Base-by-base conservation (phyloP, 2,329 filamentous ascomycete species). In the Plenodomus lindquistii region DNA sequence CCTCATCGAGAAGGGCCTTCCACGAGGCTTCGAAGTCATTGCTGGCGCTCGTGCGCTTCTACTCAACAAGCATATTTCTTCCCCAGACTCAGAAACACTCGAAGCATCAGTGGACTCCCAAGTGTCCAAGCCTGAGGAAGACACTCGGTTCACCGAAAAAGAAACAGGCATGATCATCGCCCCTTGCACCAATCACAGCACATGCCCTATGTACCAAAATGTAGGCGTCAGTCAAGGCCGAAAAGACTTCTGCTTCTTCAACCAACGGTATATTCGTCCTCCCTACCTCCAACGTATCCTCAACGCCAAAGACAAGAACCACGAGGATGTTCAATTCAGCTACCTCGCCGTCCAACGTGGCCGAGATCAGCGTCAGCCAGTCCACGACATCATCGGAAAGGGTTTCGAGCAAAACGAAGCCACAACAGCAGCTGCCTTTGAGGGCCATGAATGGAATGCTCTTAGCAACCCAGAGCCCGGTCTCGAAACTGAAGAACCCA, bases 171-270 rank as follows among this genome's bases (percentile, higher is more conserved):
- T 85, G 82, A 85, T 87, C 55, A 74, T 87, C 45, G 65, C 77
- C 4, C 78, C 78, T 2, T 99, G 94, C 76, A 97, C 94, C 0
- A 97, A 91, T 70, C 94, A 99, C 70, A 78, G 80, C 8, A 80
- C 81, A 48, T 99, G 94, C 59, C 94, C 94, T 0, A 95, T 99
- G 89, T 97, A 96, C 67, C 77, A 81, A 17, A 78, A 80, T 0
- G 81, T 86, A 0, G 91, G 91, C 0, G 78, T 87, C 44, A 85
- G 83, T 44, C 76, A 76, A 21, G 90, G 91, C 5, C 84, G 93
- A 46, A 92, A 91, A 62, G 92, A 97, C 66, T 94, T 87, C 67
- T 99, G 94, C 72, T 89, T 88, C 71, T 97, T 99, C 72, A 82
- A 80, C 54, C 94, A 99, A 74, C 85, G 94, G 39, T 97, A 90